Evolutionary conservation across 768 basidiomycete genomes (phyloP), one percentile per base, ranked within the genome.

Genomic region (Xerocomellus amylosporus): DNA sequence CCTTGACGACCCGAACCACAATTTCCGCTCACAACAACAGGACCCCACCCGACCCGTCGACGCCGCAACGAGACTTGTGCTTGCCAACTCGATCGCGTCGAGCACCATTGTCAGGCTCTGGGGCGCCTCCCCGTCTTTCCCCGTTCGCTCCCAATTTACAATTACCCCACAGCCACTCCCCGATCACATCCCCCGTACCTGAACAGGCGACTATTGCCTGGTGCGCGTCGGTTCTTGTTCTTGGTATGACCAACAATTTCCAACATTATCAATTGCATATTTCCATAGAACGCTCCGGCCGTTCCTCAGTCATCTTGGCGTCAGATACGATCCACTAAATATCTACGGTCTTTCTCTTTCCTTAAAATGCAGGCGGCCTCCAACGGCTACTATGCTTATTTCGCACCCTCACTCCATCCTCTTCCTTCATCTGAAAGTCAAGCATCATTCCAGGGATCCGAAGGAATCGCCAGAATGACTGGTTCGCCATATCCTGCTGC

Each of bases 191-290:
- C 54, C 59, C 55, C 47, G 64, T 68, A 66, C 66, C 68, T 70
- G 66, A 59, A 60, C 52, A 59, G 58, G 61, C 64, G 49, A 66
- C 61, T 46, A 44, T 63, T 64, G 55, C 56, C 64, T 64, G 64
- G 70, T 67, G 60, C 63, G 69, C 64, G 52, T 61, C 61, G 60
- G 59, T 58, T 69, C 60, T 59, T 63, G 60, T 54, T 51, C 62
- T 68, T 63, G 66, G 59, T 69, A 71, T 71, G 68, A 68, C 66
- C 66, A 58, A 57, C 58, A 50, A 70, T 70, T 70, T 70, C 69
- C 67, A 70, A 70, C 69, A 60, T 53, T 46, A 52, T 63, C 62
- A 66, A 70, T 71, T 71, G 53, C 68, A 69, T 69, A 69, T 69
- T 65, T 61, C 59, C 20, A 58, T 68, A 65, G 68, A 69, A 60